Evolutionary conservation across 1,139 yeast species (phyloP).

Genomic region (Groenewaldozyma sp.): DNA sequence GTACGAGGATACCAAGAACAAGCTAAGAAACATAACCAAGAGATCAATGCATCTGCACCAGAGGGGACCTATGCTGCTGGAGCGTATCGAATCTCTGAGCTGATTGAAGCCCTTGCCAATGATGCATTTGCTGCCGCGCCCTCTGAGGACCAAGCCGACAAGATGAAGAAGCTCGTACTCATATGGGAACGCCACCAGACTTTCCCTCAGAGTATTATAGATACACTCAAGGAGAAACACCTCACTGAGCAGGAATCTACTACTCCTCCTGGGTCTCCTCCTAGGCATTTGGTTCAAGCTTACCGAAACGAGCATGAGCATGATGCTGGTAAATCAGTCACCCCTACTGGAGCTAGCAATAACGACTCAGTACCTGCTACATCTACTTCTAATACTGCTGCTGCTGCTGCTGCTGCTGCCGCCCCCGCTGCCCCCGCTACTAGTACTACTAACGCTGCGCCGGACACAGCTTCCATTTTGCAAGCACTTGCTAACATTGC

Average conservation of each 20-base stretch:
- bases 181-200: constrained; percentile 89
- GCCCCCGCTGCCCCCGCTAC: constrained; percentile 8
- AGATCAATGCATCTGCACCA: constrained; percentile 36
- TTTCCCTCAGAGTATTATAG: constrained; percentile 49
- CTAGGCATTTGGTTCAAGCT: constrained; percentile 1
- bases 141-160: constrained; percentile 37
- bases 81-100: constrained; percentile 35
- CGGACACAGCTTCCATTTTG: constrained; percentile 32
- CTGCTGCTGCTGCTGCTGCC: constrained; percentile 3
- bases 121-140: constrained; percentile 23
- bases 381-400: constrained; percentile 3
- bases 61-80: constrained; percentile 75
- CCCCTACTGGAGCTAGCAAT: not conserved
- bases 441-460: constrained; percentile 13
- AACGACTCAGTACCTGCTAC: constrained; percentile 2
- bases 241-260: constrained; percentile 5
- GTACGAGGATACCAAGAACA: constrained; percentile 80
- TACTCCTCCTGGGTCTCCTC: constrained; percentile 9
- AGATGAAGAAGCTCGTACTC: constrained; percentile 73
- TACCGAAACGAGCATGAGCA: no score
- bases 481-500: constrained; percentile 33
- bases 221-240: constrained; percentile 27
- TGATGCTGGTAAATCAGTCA: constrained; percentile 1
- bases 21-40: constrained; percentile 47
- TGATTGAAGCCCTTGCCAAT: constrained; percentile 27